Conservation (phyloP, 2,329 filamentous ascomycete genomes). For the Arthrobotrys iridis region DNA sequence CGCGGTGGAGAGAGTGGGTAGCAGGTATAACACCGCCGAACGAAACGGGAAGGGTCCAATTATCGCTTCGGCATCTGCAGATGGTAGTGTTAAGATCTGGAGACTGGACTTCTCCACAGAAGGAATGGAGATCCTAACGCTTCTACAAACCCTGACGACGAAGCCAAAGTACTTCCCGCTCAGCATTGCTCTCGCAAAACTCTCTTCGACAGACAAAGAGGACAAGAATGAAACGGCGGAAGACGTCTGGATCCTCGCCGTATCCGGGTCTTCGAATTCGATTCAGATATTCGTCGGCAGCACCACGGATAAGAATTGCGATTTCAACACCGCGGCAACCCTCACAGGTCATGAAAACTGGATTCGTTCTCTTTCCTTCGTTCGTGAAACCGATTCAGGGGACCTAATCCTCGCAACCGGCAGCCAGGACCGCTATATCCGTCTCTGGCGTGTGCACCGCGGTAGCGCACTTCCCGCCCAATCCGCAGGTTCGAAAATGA, state of each 20-base stretch:
- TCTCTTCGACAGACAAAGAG: constrained; percentile 61
- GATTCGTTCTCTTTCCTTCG: constrained; percentile 86
- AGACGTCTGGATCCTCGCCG: constrained; percentile 74
- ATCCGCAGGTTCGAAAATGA: constrained; percentile 68
- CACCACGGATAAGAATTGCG: background rate
- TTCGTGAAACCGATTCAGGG: constrained; percentile 67
- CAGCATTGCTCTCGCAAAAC: constrained; percentile 73
- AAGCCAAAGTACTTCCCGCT: constrained; percentile 84
- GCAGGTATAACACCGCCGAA: background rate
- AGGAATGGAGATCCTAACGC: constrained; percentile 60
- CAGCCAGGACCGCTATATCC: constrained; percentile 96
- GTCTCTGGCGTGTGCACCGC: constrained; percentile 85
- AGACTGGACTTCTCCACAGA: constrained; percentile 63
- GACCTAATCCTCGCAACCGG: constrained; percentile 89
- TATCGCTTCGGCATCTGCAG: constrained; percentile 71
- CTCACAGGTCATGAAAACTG: constrained; percentile 92
- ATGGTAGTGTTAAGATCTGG: constrained; percentile 75
- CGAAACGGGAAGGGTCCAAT: constrained; percentile 56
- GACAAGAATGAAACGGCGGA: constrained; percentile 57
- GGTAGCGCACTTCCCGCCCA: constrained; percentile 72
- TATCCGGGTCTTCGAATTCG: constrained; percentile 83
- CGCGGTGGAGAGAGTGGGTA: constrained; percentile 33
- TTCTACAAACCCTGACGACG: constrained; percentile 76
- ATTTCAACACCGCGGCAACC: constrained; percentile 77
- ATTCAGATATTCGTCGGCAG: constrained; percentile 75